phyloP scores from a whole-genome alignment of 495 filamentous ascomycete species.

The Lophiostoma macrostomum region DNA sequence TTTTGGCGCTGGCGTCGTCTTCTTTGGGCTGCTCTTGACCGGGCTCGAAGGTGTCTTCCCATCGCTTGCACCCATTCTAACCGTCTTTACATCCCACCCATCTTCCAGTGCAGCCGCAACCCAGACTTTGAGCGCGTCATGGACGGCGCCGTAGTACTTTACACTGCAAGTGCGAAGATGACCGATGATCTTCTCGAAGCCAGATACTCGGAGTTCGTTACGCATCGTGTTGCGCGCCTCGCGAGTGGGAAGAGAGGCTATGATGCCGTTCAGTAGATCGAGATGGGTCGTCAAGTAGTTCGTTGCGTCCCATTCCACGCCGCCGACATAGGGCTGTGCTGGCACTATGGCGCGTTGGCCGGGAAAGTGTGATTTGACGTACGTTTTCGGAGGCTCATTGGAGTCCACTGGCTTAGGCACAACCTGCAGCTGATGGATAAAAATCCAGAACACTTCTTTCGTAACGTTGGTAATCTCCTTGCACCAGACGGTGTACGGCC shows the following conservation, averaged over 20 bases:
- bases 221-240: slow-evolving; percentile 77
- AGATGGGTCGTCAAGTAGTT: slow-evolving; percentile 91
- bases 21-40: slow-evolving; percentile 51
- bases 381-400: slow-evolving; percentile 40
- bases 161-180: slow-evolving; percentile 87
- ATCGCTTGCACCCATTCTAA: slow-evolving; percentile 62
- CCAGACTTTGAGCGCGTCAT: slow-evolving; percentile 86
- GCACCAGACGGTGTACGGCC: slow-evolving; percentile 90
- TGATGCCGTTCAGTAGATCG: slow-evolving; percentile 85
- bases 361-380: slow-evolving; percentile 76
- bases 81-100: slow-evolving; percentile 75
- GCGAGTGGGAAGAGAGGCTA: slow-evolving; percentile 73
- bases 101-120: slow-evolving; percentile 81
- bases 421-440: slow-evolving; percentile 88
- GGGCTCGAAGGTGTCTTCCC: slow-evolving; percentile 33
- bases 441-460: slow-evolving; percentile 99
- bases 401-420: slow-evolving; percentile 54
- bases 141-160: slow-evolving; percentile 89
- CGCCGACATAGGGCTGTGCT: slow-evolving; percentile 93
- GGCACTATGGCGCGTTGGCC: slow-evolving; percentile 84
- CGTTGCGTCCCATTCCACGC: slow-evolving; percentile 98
- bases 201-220: slow-evolving; percentile 71
- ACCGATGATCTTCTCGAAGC: slow-evolving; percentile 89
- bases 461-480: slow-evolving; percentile 88
- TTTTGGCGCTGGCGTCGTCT: slow-evolving; percentile 30